Conservation (phyloP, 2,329 filamentous ascomycete species). For the Arachnomyces sp. region DNA sequence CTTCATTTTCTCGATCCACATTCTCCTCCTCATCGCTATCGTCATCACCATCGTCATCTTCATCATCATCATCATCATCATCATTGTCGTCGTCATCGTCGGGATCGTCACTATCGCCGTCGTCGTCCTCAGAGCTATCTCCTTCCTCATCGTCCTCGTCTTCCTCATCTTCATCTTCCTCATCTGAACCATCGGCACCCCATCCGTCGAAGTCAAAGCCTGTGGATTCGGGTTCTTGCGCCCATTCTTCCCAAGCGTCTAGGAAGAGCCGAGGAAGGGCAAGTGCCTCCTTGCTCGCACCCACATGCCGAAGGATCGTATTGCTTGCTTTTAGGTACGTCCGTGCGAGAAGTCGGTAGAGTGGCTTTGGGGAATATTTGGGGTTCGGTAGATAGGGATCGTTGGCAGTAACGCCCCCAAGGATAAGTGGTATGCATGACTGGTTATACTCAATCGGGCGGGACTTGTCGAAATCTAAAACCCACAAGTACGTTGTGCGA, state of each 20-base stretch:
- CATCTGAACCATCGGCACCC: too few species aligned
- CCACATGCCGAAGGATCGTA: too few species aligned
- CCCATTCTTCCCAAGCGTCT: too few species aligned
- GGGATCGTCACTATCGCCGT: constrained; percentile 11
- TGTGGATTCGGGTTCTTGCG: too few species aligned
- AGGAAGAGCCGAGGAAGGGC: too few species aligned
- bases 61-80: constrained; percentile 18
- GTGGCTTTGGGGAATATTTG: constrained; percentile 1
- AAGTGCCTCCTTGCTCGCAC: too few species aligned
- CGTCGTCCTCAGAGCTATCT: constrained; percentile 15
- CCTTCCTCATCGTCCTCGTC: not conserved
- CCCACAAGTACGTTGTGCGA: too few species aligned
- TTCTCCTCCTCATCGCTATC: not conserved
- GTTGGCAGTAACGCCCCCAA: constrained; percentile 12
- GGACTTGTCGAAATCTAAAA: constrained; percentile 1
- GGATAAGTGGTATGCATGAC: constrained; percentile 6
- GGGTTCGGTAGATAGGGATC: constrained; percentile 13
- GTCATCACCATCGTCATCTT: constrained; percentile 3
- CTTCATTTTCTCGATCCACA: not conserved
- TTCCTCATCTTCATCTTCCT: not conserved
- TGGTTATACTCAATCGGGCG: constrained; percentile 13
- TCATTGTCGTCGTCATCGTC: constrained; percentile 11
- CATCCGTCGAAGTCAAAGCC: too few species aligned
- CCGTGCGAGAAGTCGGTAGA: too few species aligned
- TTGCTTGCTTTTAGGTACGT: too few species aligned